Conservation (phyloP, 257 asterid genomes). For the Scutellaria baicalensis region DNA sequence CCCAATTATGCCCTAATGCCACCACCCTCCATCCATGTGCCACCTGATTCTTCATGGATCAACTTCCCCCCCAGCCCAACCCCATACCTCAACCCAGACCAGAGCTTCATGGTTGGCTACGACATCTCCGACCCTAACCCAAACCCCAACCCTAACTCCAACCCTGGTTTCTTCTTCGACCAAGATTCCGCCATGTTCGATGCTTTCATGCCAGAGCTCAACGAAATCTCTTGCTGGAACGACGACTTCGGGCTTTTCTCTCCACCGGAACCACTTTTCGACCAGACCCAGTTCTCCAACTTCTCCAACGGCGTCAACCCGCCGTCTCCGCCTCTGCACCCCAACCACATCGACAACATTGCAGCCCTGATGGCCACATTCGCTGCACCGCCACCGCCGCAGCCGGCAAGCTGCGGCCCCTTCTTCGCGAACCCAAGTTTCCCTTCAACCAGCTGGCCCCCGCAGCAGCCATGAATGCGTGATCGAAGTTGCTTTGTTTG, state of each 20-base stretch:
- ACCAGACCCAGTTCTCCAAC: background rate
- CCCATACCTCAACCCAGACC: conserved; percentile 7
- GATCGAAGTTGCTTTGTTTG: background rate
- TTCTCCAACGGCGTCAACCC: background rate
- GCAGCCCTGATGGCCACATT: conserved; percentile 24
- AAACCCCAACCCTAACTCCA: background rate
- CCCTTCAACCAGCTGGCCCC: conserved; percentile 14
- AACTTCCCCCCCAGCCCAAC: conserved; percentile 1
- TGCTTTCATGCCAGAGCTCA: conserved; percentile 26
- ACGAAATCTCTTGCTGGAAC: background rate
- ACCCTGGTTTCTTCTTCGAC: background rate
- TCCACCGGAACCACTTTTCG: too few species aligned
- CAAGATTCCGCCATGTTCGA: conserved; percentile 17
- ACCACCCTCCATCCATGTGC: background rate
- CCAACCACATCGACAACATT: conserved; percentile 26
- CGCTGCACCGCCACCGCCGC: background rate
- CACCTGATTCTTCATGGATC: conserved; percentile 16
- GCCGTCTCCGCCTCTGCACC: background rate
- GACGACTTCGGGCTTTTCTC: background rate
- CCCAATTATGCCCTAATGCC: conserved; percentile 7
- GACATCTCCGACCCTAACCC: background rate
- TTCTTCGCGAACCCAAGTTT: background rate
- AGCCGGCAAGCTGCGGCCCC: background rate
- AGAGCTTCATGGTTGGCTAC: background rate
- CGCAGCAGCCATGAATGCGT: background rate